These are phyloP conservation scores for Hymenoscyphus albidus DNA, from an alignment of 2,329 filamentous ascomycete species.

Conservation along the genomic window DNA sequence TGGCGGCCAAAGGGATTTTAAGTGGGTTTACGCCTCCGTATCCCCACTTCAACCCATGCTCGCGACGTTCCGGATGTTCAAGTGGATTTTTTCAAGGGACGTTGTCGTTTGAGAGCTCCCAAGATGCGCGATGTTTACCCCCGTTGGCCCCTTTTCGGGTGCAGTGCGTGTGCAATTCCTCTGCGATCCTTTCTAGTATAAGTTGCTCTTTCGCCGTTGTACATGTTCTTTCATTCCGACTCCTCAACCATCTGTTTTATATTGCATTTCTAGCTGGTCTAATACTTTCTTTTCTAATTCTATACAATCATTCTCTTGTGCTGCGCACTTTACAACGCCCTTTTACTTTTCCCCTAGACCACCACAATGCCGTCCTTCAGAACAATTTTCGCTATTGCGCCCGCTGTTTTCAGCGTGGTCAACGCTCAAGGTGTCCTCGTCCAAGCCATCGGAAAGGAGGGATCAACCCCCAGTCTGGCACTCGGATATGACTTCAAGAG, in stretches of 20 bases:
- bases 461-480: slow-evolving; percentile 15
- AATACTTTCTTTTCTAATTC: slow-evolving; percentile 2
- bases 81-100: background rate
- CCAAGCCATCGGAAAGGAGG: slow-evolving; percentile 16
- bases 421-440: slow-evolving; percentile 17
- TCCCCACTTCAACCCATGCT: background rate
- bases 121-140: slow-evolving; percentile 1
- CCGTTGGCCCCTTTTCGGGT: background rate
- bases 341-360: background rate
- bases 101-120: background rate
- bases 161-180: background rate
- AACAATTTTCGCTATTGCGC: slow-evolving; percentile 8
- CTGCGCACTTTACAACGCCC: background rate
- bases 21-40: slow-evolving; percentile 1
- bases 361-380: slow-evolving; percentile 21
- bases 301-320: slow-evolving; percentile 2
- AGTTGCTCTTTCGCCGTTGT: background rate
- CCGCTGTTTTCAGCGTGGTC: slow-evolving; percentile 11
- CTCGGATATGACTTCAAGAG: slow-evolving; percentile 5
- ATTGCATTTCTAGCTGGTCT: slow-evolving; percentile 2
- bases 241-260: background rate
- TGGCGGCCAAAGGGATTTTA: background rate
- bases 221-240: background rate
- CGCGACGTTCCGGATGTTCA: slow-evolving; percentile 2
- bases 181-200: background rate